Conservation (phyloP, 805 yeast genomes). For the Lipomyces lipofer region DNA sequence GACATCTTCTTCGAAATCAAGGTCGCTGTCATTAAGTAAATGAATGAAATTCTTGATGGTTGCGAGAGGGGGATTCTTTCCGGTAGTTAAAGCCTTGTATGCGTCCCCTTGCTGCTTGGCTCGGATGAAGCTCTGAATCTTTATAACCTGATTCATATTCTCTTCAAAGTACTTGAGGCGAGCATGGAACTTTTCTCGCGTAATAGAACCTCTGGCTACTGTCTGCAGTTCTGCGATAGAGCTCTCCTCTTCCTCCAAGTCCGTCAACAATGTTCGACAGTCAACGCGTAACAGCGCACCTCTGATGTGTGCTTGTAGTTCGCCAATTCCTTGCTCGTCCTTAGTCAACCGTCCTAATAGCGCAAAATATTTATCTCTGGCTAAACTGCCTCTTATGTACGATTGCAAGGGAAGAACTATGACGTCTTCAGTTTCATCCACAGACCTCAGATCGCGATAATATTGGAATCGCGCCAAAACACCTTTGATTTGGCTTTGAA, state of each 20-base stretch:
- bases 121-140: conserved; percentile 72
- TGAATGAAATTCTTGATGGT: conserved; percentile 76
- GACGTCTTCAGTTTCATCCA: conserved; percentile 24
- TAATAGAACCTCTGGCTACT: conserved; percentile 38
- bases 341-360: conserved; percentile 19
- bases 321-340: conserved; percentile 31
- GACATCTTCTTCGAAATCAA: conserved; percentile 74
- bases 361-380: conserved; percentile 26
- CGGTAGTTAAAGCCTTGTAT: conserved; percentile 67
- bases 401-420: conserved; percentile 35
- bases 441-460: conserved; percentile 16
- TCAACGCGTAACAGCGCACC: conserved; percentile 42
- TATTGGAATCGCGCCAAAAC: conserved; percentile 22
- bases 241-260: conserved; percentile 39
- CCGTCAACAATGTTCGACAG: conserved; percentile 38
- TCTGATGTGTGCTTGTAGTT: conserved; percentile 42
- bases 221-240: conserved; percentile 41
- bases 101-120: conserved; percentile 69
- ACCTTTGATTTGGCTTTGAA: conserved; percentile 40
- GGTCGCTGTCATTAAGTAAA: conserved; percentile 68
- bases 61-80: conserved; percentile 72
- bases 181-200: conserved; percentile 33
- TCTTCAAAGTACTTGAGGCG: conserved; percentile 51
- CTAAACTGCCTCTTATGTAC: conserved; percentile 49
- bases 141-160: conserved; percentile 61